phyloP scores from a whole-genome alignment of 306 rosid genomes.

The Acacia melanoxylon region DNA sequence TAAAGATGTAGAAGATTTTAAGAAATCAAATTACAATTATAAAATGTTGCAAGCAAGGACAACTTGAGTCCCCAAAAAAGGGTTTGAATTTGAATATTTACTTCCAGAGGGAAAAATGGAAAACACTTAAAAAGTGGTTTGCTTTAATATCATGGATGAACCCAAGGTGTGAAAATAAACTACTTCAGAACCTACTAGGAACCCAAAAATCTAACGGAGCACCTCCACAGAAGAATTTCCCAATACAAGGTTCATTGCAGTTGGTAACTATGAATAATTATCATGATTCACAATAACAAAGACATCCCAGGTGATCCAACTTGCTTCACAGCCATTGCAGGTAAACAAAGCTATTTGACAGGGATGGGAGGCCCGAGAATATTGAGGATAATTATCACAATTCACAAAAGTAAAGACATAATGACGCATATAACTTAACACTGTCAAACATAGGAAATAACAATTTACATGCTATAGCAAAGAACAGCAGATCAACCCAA shows the following conservation, averaged over 20 bases:
- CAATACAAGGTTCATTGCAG: conserved; percentile 1
- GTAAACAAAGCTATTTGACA: background rate
- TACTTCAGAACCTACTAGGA: conserved; percentile 14
- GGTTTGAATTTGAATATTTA: background rate
- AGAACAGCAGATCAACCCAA: background rate
- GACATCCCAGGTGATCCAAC: background rate
- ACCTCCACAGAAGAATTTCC: conserved; percentile 1
- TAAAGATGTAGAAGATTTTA: background rate
- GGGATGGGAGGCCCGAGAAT: background rate
- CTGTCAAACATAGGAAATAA: background rate
- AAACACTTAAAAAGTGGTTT: background rate
- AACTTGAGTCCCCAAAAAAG: background rate
- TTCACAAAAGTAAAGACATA: background rate
- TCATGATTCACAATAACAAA: background rate
- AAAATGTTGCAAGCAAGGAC: background rate
- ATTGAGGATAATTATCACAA: background rate
- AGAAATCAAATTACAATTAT: background rate
- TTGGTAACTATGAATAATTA: background rate
- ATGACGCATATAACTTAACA: background rate
- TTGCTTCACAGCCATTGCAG: conserved; percentile 3
- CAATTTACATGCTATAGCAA: background rate
- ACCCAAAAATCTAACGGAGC: background rate
- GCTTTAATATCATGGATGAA: background rate
- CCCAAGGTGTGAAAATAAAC: background rate
- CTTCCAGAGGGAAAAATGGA: background rate